phyloP scores from a whole-genome alignment of 1,284 basidiomycete genomes.

The Lentinula novae-zelandiae region DNA sequence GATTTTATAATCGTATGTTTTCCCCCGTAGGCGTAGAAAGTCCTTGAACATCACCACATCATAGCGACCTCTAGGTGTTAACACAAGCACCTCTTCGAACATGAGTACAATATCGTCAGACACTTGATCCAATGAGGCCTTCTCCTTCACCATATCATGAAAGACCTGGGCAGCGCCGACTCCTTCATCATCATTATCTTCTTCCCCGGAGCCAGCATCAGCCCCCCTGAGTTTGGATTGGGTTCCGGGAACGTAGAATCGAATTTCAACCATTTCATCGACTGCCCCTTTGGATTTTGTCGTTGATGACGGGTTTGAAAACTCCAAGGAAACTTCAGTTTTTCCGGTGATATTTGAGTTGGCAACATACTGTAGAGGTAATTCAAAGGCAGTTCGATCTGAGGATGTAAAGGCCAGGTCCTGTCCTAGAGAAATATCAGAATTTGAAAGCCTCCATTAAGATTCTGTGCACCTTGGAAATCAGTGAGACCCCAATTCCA shows the following conservation, averaged over 20 bases:
- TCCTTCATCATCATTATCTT: constrained; percentile 67
- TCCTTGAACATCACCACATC: constrained; percentile 98
- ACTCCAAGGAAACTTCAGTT: constrained; percentile 97
- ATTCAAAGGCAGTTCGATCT: constrained; percentile 88
- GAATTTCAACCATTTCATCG: constrained; percentile 95
- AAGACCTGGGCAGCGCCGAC: constrained; percentile 93
- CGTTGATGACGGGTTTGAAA: constrained; percentile 55
- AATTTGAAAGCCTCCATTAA: not conserved
- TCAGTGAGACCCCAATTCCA: constrained; percentile 99
- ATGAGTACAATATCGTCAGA: constrained; percentile 91
- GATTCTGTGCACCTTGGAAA: constrained; percentile 68
- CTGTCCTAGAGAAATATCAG: constrained; percentile 51
- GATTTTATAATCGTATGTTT: constrained; percentile 99
- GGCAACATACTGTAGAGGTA: constrained; percentile 84
- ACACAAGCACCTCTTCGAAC: constrained; percentile 95
- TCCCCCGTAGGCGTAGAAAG: constrained; percentile 91
- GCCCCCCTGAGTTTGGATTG: constrained; percentile 66
- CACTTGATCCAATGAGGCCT: constrained; percentile 92
- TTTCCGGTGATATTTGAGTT: constrained; percentile 98
- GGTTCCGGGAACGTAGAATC: constrained; percentile 93
- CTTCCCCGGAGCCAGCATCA: constrained; percentile 73
- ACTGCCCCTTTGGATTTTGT: constrained; percentile 48
- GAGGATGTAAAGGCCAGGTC: constrained; percentile 90
- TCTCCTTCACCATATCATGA: constrained; percentile 96
- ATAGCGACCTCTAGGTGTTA: constrained; percentile 95